Base-by-base conservation (phyloP, 176 grass and related monocot genomes). In the Carex parvula region DNA sequence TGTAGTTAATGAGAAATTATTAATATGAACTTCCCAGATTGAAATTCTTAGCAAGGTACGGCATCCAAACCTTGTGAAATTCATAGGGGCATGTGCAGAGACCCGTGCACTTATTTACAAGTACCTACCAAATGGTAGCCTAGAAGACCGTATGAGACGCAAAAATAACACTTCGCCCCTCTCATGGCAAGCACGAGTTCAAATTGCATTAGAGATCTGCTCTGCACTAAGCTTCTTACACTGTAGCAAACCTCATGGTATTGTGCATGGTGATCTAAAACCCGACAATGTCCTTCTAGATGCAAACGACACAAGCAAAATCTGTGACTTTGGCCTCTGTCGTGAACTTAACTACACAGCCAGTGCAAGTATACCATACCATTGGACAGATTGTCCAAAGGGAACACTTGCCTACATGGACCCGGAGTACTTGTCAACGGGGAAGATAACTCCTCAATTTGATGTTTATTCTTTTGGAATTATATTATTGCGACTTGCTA, bases 41-140 rank as follows among this genome's bases (percentile, higher is more conserved):
- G 68, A 71, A 37, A 42, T 15, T 37, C 68, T 71, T 41, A 37
- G 68, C 8, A 4, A 37, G 29, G 68, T 71, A 6, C 13, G 68
- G 13, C 68, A 71, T 37, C 68, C 68, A 2, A 71, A 71, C 76
- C 85, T 96, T 21, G 72, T 93, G 5, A 89, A 86, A 0, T 86
- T 97, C 9, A 73, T 97, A 32, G 94, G 94, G 73, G 77, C 89
- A 41, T 97, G 94, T 58, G 65, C 39, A 1, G 93, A 93, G 21
- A 42, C 48, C 37, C 86, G 71, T 4, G 87, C 70, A 8, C 69
- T 95, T 37, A 73, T 95, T 48, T 41, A 91, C 3, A 89, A 97
- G 82, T 91, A 76, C 72, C 85, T 97, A 48, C 91, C 94, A 24
- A 93, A 93, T 17, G 94, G 94, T 60, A 97, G 86, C 48, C 84